Evolutionary conservation across 257 asterid genomes (phyloP), one percentile per base, ranked within the genome.

Genomic region (Rubia yunnanensis): DNA sequence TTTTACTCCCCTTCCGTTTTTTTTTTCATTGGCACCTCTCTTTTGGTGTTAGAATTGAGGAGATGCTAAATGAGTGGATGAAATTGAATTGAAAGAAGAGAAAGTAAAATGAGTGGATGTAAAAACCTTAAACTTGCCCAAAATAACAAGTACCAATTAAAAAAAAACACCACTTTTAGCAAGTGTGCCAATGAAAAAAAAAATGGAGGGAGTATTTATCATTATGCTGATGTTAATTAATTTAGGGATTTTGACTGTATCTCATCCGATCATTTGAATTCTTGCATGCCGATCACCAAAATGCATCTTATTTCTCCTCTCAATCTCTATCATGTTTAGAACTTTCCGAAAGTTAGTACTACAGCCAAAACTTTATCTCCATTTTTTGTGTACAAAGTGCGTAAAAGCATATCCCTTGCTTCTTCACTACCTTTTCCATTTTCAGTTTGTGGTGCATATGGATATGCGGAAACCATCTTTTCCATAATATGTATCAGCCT

Each of bases 321-420:
- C 49, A 36, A 30, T 63, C 38, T 24, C 64, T 18, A 17, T 20
- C 15, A 70, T 39, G 23, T 48, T 41, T 63, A 41, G 32, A 65
- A 65, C 81, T 78, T 78, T 76, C 74, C 77, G 78, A 78, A 80
- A 83, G 81, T 60, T 48, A 56, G 1, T 38, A 20, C 49, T 31
- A 72, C 65, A 66, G 75, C 80, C 74, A 65, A 67, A 74, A 60
- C 65, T 55, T 70, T 70, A 26, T 63, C 70, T 44, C 34, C 17
- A 15, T 27, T 46, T 20, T 8, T 23, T 26, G 74, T 70, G 70
- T 71, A 52, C 24, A 64, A 71, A 71, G 38, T 9, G 10, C 31
- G 10, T 10, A 52, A 63, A 39, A 35, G 64, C 54, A 63, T 71
- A 71, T 71, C 49, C 75, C 57, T 71, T 71, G 52, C 75, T 71